These are phyloP conservation scores for Podosphaera xanthii DNA, from an alignment of 2,329 filamentous ascomycete genomes.

Conservation along the genomic window DNA sequence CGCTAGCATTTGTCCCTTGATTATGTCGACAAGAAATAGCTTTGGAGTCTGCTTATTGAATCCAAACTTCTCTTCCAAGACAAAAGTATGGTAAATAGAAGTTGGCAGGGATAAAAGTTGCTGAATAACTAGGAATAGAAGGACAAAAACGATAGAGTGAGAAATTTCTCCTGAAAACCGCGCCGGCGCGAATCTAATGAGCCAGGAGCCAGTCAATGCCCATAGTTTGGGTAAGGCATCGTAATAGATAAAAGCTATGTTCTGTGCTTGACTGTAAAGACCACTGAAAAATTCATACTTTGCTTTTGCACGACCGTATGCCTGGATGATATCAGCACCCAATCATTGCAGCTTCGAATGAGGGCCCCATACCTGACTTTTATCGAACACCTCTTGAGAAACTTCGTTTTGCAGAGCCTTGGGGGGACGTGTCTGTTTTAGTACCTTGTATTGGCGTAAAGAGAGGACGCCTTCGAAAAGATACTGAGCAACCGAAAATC, in stretches of 20 bases:
- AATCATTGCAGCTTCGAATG: neutral
- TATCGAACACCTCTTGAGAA: constrained; percentile 75
- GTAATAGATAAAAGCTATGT: constrained; percentile 70
- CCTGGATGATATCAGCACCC: constrained; percentile 21
- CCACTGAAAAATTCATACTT: constrained; percentile 64
- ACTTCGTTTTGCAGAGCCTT: constrained; percentile 78
- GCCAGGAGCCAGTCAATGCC: constrained; percentile 52
- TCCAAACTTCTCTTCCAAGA: constrained; percentile 87
- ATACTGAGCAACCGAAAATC: constrained; percentile 83
- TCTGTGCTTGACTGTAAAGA: constrained; percentile 72
- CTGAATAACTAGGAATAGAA: constrained; percentile 64
- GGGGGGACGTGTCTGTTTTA: constrained; percentile 59
- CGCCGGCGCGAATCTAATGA: constrained; percentile 51
- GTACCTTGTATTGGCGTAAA: constrained; percentile 68
- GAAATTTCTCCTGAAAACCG: constrained; percentile 80
- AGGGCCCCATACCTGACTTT: constrained; percentile 43
- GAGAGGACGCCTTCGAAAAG: constrained; percentile 77
- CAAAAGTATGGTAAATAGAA: constrained; percentile 81
- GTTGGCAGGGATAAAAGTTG: constrained; percentile 59
- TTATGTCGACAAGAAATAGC: constrained; percentile 70
- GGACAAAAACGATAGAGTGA: constrained; percentile 80
- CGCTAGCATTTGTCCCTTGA: constrained; percentile 72
- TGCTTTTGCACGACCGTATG: constrained; percentile 88
- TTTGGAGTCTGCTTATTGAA: constrained; percentile 96
- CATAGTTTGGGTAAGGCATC: constrained; percentile 83